phyloP scores from a whole-genome alignment of 2,329 filamentous ascomycete genomes.

The Stemphylium beticola region DNA sequence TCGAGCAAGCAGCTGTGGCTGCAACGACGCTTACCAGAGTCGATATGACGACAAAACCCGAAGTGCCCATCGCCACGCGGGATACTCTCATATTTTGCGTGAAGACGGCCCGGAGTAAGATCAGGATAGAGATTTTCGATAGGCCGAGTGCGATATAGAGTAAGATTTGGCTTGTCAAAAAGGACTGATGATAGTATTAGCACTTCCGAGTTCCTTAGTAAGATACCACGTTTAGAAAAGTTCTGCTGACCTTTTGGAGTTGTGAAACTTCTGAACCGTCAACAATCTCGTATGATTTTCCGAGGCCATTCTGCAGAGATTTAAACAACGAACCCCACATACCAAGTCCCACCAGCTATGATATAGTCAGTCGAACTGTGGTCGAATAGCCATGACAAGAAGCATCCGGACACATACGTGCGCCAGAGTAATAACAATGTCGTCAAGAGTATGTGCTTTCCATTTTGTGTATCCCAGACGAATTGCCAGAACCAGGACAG shows the following conservation, averaged over 20 bases:
- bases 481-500: slow-evolving; percentile 2
- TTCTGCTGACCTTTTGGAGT: slow-evolving; percentile 5
- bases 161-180: not conserved
- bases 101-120: slow-evolving; percentile 4
- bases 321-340: slow-evolving; percentile 10
- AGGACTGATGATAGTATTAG: not conserved
- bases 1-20: slow-evolving; percentile 2
- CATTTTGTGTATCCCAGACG: slow-evolving; percentile 10
- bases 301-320: slow-evolving; percentile 4
- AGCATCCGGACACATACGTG: not conserved
- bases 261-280: not conserved
- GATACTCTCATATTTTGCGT: not conserved
- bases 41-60: slow-evolving; percentile 1
- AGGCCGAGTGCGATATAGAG: slow-evolving; percentile 5
- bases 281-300: slow-evolving; percentile 2
- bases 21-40: slow-evolving; percentile 1
- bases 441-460: slow-evolving; percentile 5
- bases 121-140: slow-evolving; percentile 8
- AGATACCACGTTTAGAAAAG: too few species aligned
- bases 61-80: not conserved
- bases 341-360: not conserved
- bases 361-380: not conserved
- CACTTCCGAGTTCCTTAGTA: not conserved
- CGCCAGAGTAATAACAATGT: slow-evolving; percentile 2
- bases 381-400: not conserved